phyloP scores from a whole-genome alignment of 2,329 filamentous ascomycete genomes.

The Cordyceps militaris region DNA sequence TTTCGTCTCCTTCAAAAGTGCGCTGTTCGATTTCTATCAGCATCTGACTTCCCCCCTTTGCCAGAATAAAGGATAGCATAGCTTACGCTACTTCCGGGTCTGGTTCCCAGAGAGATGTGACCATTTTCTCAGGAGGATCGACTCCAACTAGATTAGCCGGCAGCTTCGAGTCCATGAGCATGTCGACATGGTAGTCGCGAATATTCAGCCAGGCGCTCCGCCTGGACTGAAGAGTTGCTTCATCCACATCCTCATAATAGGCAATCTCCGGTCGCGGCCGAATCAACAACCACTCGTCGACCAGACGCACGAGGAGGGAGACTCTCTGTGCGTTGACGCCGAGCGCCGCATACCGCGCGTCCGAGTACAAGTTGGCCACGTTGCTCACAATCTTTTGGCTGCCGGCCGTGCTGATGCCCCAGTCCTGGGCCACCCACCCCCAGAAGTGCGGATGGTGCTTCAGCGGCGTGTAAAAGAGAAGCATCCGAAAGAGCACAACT shows the following conservation, averaged over 20 bases:
- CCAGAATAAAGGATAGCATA: no score
- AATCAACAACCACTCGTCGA: slow-evolving; percentile 5
- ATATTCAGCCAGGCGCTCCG: not conserved
- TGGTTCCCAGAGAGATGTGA: slow-evolving; percentile 5
- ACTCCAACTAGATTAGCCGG: not conserved
- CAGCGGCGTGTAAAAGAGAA: not conserved
- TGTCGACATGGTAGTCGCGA: slow-evolving; percentile 7
- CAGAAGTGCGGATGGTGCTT: not conserved
- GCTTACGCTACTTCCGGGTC: not conserved
- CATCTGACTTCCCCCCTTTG: not conserved
- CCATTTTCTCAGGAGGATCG: not conserved
- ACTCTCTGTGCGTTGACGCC: not conserved
- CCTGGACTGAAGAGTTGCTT: not conserved
- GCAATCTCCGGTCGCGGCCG: not conserved
- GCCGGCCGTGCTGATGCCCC: not conserved
- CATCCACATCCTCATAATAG: not conserved
- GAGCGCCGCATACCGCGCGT: not conserved
- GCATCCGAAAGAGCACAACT: slow-evolving; percentile 6
- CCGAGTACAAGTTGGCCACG: not conserved
- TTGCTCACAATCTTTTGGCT: not conserved
- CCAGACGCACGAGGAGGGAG: slow-evolving; percentile 6
- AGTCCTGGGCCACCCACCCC: slow-evolving; percentile 3
- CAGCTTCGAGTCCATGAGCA: slow-evolving; percentile 9
- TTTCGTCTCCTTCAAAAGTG: not conserved
- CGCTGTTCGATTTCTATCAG: not conserved